These are phyloP conservation scores for Salix caprea DNA, from an alignment of 345 rosid species.

Conservation along the genomic window DNA sequence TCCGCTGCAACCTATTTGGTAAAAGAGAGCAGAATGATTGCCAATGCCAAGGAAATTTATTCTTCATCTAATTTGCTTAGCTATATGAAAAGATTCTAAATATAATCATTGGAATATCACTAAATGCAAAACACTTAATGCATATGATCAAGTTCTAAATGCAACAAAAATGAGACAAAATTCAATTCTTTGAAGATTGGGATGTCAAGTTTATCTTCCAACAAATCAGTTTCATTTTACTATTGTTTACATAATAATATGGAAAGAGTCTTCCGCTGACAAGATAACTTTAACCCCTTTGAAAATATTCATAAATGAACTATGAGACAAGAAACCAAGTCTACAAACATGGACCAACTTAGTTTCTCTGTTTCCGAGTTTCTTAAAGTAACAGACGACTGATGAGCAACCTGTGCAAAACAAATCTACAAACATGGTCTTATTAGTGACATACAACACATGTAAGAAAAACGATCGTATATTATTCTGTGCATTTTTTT, in stretches of 20 bases:
- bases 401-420: neutral
- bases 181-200: neutral
- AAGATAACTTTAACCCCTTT: neutral
- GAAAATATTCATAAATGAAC: neutral
- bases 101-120: slow-evolving; percentile 21
- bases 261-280: neutral
- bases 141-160: neutral
- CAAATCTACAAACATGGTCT: too few species aligned
- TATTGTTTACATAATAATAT: neutral
- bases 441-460: neutral
- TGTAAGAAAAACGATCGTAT: neutral
- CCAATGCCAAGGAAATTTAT: too few species aligned
- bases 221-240: neutral
- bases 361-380: neutral
- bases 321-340: neutral
- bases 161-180: neutral
- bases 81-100: too few species aligned
- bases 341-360: neutral
- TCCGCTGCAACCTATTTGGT: too few species aligned
- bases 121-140: neutral
- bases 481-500: neutral
- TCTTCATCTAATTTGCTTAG: too few species aligned
- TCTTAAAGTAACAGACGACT: neutral
- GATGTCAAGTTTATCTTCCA: neutral
- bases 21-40: too few species aligned